phyloP scores from a whole-genome alignment of 768 basidiomycete genomes.

The Trametes cingulata region DNA sequence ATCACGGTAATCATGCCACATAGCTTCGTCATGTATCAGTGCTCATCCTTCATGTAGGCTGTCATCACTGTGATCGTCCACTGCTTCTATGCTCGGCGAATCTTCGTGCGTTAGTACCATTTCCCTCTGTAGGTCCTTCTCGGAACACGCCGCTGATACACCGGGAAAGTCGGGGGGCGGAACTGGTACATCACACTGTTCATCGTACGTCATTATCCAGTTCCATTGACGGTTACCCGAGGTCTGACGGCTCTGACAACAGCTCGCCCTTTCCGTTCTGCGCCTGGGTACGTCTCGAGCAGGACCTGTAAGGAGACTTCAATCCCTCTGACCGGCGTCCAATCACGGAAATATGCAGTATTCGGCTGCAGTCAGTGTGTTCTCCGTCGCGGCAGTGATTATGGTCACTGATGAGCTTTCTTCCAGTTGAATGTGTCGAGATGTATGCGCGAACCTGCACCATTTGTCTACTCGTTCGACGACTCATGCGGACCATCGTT shows the following conservation, averaged over 20 bases:
- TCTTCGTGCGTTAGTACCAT: slow-evolving; percentile 8
- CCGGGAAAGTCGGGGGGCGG: neutral
- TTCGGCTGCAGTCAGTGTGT: slow-evolving; percentile 7
- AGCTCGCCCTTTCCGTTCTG: slow-evolving; percentile 7
- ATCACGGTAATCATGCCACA: neutral
- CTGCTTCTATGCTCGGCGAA: slow-evolving; percentile 18
- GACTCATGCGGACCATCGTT: no score
- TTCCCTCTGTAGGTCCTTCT: neutral
- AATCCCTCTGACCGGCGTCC: no score
- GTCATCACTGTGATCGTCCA: slow-evolving; percentile 16
- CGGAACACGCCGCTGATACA: no score
- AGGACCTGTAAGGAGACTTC: neutral
- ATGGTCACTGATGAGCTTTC: neutral
- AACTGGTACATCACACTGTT: neutral
- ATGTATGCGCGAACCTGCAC: no score
- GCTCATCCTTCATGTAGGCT: neutral
- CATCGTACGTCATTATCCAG: neutral
- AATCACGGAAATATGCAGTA: neutral
- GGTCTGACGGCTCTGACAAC: neutral
- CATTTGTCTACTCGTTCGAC: no score
- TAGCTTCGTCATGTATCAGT: neutral
- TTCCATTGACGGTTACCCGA: no score
- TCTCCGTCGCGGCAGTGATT: neutral
- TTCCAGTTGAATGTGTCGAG: slow-evolving; percentile 2
- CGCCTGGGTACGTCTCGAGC: slow-evolving; percentile 4